A percentile compares a stretch with the other conserved stretches of the same genome.
Evolutionary conservation across 495 filamentous ascomycete genomes (phyloP).

Genomic region (Penicillium longicatenatum): DNA sequence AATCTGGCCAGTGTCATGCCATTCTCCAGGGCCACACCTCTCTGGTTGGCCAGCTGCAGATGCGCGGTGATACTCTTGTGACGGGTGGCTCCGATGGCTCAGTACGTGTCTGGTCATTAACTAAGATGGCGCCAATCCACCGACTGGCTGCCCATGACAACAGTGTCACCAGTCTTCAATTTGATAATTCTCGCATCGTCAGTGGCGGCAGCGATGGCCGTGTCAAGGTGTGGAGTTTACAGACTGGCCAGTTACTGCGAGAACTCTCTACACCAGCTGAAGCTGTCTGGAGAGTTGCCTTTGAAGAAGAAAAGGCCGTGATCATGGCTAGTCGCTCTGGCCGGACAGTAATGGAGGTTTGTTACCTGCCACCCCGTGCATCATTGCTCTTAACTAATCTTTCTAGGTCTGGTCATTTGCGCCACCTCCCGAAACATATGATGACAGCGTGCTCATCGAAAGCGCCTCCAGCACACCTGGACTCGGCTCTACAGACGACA

Average conservation of each 20-base stretch:
- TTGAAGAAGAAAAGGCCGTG: conserved; percentile 97
- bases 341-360: conserved; percentile 95
- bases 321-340: conserved; percentile 84
- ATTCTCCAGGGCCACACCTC: conserved; percentile 97
- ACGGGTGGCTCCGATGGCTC: conserved; percentile 96
- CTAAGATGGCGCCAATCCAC: conserved; percentile 86
- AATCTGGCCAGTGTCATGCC: conserved; percentile 83
- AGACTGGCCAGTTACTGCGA: conserved; percentile 84
- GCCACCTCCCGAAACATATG: conserved; percentile 66
- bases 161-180: conserved; percentile 94
- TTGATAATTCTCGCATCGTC: conserved; percentile 91
- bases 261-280: conserved; percentile 89
- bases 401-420: conserved; percentile 87
- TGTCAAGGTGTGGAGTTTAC: conserved; percentile 96
- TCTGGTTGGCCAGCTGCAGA: conserved; percentile 94
- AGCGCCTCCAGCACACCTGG: conserved; percentile 44
- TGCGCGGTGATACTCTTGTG: conserved; percentile 90
- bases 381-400: conserved; percentile 7
- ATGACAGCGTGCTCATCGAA: conserved; percentile 33
- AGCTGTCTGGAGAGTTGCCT: conserved; percentile 95
- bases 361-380: conserved; percentile 1
- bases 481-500: conserved; percentile 25
- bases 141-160: conserved; percentile 97
- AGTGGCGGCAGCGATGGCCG: conserved; percentile 94
- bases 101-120: conserved; percentile 92